A percentile compares a stretch with the other conserved stretches of the same genome.
Conservation (phyloP, 352 stramenopile genomes). For the Globisporangium abappressorium region DNA sequence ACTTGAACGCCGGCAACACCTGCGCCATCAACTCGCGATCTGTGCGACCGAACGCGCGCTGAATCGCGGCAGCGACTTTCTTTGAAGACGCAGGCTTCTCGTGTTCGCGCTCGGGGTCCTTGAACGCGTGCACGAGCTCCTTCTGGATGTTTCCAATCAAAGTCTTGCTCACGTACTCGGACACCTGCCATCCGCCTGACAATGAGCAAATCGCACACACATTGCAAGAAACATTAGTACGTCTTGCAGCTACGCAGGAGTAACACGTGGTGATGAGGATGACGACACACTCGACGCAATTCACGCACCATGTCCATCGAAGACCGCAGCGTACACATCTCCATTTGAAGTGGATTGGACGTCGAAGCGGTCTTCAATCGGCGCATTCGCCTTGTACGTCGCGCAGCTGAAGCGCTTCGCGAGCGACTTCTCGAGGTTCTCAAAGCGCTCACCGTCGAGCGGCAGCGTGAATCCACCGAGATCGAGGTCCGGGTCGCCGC, state of each 20-base stretch:
- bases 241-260: not conserved
- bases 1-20: slow-evolving; percentile 82
- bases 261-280: not conserved
- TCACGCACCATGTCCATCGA: slow-evolving; percentile 87
- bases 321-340: slow-evolving; percentile 83
- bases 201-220: not conserved
- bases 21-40: slow-evolving; percentile 84
- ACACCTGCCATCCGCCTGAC: slow-evolving; percentile 89
- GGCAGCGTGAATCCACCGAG: slow-evolving; percentile 41
- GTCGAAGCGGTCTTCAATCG: slow-evolving; percentile 83
- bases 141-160: slow-evolving; percentile 82
- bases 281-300: not conserved
- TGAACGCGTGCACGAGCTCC: slow-evolving; percentile 54
- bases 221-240: not conserved
- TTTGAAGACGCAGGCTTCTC: slow-evolving; percentile 33
- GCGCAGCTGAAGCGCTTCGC: slow-evolving; percentile 49
- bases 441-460: slow-evolving; percentile 53
- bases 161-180: slow-evolving; percentile 81
- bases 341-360: slow-evolving; percentile 65
- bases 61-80: slow-evolving; percentile 64
- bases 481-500: slow-evolving; percentile 29
- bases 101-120: slow-evolving; percentile 23
- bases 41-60: slow-evolving; percentile 81
- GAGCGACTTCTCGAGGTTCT: slow-evolving; percentile 38
- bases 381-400: slow-evolving; percentile 67